Conservation (phyloP, 2,329 filamentous ascomycete genomes). For the Diplodia corticola region DNA sequence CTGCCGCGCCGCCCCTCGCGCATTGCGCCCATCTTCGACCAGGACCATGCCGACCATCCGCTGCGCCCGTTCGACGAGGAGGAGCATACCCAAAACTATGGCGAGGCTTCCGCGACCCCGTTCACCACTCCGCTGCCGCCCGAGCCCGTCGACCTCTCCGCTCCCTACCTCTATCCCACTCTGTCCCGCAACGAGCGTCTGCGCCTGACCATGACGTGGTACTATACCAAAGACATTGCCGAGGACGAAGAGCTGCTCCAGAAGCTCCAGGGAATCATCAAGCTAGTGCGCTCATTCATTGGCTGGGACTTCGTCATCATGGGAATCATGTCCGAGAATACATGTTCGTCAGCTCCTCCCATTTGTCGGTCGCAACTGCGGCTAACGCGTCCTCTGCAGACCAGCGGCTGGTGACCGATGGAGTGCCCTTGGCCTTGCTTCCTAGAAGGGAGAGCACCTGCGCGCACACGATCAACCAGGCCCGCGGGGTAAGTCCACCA, state of each 20-base stretch:
- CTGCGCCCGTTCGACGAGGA: slow-evolving; percentile 20
- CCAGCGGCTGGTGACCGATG: slow-evolving; percentile 46
- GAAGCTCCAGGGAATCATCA: slow-evolving; percentile 46
- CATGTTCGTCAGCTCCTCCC: slow-evolving; percentile 27
- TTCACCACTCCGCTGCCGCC: slow-evolving; percentile 26
- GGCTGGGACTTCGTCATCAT: slow-evolving; percentile 50
- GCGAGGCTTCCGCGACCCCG: neutral
- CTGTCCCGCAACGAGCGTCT: slow-evolving; percentile 41
- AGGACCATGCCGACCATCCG: neutral
- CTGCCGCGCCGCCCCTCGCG: slow-evolving; percentile 16
- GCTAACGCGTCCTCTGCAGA: slow-evolving; percentile 22
- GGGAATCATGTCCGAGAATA: slow-evolving; percentile 47
- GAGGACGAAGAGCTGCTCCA: slow-evolving; percentile 45
- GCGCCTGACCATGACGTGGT: slow-evolving; percentile 46
- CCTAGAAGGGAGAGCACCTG: slow-evolving; percentile 50
- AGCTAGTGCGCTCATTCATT: slow-evolving; percentile 44
- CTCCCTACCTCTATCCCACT: slow-evolving; percentile 39
- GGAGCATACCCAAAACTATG: slow-evolving; percentile 11
- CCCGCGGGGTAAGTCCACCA: slow-evolving; percentile 32
- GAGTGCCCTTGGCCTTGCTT: slow-evolving; percentile 44
- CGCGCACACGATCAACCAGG: slow-evolving; percentile 46
- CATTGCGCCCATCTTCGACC: slow-evolving; percentile 24
- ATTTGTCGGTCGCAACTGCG: neutral
- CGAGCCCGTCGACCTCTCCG: slow-evolving; percentile 27
- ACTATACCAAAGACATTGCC: slow-evolving; percentile 45